Conservation (phyloP, 495 filamentous ascomycete species). For the Tuber borchii region DNA sequence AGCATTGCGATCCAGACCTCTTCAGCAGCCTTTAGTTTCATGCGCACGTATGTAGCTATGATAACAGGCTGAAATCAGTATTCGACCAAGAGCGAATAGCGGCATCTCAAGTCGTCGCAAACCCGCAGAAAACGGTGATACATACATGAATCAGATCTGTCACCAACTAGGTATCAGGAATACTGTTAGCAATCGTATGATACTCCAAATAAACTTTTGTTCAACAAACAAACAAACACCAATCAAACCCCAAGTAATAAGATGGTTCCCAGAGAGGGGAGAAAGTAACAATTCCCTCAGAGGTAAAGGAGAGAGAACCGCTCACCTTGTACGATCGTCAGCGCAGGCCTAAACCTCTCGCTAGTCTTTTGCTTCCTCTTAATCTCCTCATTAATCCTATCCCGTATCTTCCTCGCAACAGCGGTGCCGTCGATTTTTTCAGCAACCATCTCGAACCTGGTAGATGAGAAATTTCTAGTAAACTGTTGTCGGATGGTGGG, state of each 20-base stretch:
- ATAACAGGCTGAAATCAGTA: slow-evolving; percentile 14
- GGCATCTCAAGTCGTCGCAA: slow-evolving; percentile 5
- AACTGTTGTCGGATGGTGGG: background rate
- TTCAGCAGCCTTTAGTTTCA: slow-evolving; percentile 95
- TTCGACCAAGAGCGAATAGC: background rate
- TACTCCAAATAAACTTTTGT: slow-evolving; percentile 22
- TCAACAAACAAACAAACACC: slow-evolving; percentile 10
- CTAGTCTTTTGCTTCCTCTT: slow-evolving; percentile 70
- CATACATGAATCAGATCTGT: slow-evolving; percentile 86
- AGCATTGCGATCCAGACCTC: slow-evolving; percentile 54
- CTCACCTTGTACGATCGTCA: slow-evolving; percentile 90
- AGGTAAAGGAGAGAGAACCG: slow-evolving; percentile 14
- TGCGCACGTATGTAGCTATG: slow-evolving; percentile 92
- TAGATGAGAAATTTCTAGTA: slow-evolving; percentile 49
- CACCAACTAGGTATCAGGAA: slow-evolving; percentile 56
- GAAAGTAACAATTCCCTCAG: background rate
- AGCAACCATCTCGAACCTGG: slow-evolving; percentile 62
- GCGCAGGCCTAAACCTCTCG: slow-evolving; percentile 75
- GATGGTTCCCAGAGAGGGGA: slow-evolving; percentile 7
- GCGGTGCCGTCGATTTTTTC: slow-evolving; percentile 92
- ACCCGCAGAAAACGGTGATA: slow-evolving; percentile 18
- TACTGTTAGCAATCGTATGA: background rate
- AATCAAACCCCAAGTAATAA: slow-evolving; percentile 7
- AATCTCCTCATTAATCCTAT: slow-evolving; percentile 70
- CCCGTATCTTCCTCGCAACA: slow-evolving; percentile 83